Evolutionary conservation across 225 moss, liverwort and hornwort species (phyloP).

Genomic region (Marchantia polymorpha): DNA sequence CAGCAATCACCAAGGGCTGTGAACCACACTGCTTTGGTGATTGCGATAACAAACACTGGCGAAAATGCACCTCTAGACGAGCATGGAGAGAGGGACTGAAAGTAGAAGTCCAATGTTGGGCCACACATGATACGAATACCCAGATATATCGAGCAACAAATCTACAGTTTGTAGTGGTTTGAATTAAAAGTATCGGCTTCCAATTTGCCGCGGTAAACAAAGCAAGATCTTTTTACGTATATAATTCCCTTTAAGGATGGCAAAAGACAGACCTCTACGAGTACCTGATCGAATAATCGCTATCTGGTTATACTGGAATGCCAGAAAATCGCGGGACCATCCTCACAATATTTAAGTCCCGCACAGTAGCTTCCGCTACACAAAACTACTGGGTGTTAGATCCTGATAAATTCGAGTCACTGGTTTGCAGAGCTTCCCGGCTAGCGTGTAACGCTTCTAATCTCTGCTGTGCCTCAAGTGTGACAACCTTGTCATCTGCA

Average conservation of each 20-base stretch:
- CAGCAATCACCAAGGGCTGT: not conserved
- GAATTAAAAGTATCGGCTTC: not conserved
- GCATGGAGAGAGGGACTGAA: not conserved
- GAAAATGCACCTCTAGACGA: not conserved
- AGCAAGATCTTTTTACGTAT: not conserved
- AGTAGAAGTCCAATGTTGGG: not conserved
- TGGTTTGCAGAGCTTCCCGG: constrained; percentile 19
- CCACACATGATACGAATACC: not conserved
- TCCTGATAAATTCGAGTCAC: constrained; percentile 13
- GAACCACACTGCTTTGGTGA: not conserved
- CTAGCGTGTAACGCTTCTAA: constrained; percentile 37
- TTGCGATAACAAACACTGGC: not conserved
- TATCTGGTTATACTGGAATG: not conserved
- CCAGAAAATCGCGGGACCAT: not conserved
- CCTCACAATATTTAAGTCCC: not conserved
- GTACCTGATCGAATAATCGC: not conserved
- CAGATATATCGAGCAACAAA: not conserved
- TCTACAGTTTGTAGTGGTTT: not conserved
- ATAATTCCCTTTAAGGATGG: not conserved
- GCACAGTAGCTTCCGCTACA: not conserved
- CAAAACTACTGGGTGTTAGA: not conserved
- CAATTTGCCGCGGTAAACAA: not conserved
- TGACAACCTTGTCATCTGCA: constrained; percentile 49
- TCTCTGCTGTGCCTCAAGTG: constrained; percentile 48
- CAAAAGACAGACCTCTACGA: not conserved